Base-by-base conservation (phyloP, 192 early-diverging fungal species). In the Backusella westeae region DNA sequence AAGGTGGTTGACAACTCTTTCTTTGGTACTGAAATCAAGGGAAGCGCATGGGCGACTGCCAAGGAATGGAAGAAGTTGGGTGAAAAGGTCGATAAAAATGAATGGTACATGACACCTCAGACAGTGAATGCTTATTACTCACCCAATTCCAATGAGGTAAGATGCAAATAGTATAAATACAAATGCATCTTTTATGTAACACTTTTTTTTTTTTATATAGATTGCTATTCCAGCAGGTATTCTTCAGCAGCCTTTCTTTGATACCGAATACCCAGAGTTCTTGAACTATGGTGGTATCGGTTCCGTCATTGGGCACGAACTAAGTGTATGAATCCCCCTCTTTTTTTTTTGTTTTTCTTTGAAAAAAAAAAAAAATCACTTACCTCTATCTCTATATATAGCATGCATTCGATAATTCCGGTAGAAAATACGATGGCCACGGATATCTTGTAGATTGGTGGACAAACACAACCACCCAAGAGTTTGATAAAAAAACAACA, bases 251-350 rank as follows among this genome's bases (percentile, higher is more conserved):
- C 92, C 93, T 4, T 85, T 93, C 46, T 94, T 89, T 72, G 84
- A 85, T 70, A 36, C 78, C 1, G 35, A 77, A 6, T 87, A 85
- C 67, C 90, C 91, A 14, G 81, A 80, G 67, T 85, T 86, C 49
- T 36, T 94, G 69, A 93, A 93, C 71, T 94, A 89, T 81, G 93
- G 92, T 19, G 83, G 83, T 6, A 85, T 91, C 34, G 93, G 93
- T 19, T 81, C 87, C 52, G 85, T 94, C 29, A 87, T 93, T 44
- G 92, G 93, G 2, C 93, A 94, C 77, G 93, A 94, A 75, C 79
- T 94, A n/a, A 89, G 86, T 34, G 86, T 87, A 82, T 63, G 74
- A 44, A 3, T 63, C 5, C 12, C 1, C 12, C 9, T 8, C n/a
- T 71, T 72, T 29, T 23, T 63, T 6, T 63, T 63, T 29, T 6